phyloP scores from a whole-genome alignment of 2,329 filamentous ascomycete species.

The Ophiostoma himal-ulmi region DNA sequence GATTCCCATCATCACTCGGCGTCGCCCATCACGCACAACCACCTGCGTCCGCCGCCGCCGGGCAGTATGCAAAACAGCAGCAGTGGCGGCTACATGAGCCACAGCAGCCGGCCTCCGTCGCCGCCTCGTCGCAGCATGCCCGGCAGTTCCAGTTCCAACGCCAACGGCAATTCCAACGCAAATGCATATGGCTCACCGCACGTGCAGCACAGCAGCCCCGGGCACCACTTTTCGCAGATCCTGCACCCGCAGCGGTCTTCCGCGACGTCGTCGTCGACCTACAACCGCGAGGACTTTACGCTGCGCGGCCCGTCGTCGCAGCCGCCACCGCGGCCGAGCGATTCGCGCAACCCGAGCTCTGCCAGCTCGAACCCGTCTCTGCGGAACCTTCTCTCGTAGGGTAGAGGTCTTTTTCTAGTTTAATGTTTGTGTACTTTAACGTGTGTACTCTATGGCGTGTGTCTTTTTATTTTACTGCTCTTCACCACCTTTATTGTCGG shows the following conservation, averaged over 20 bases:
- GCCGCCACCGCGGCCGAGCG: conserved; percentile 31
- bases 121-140: conserved; percentile 39
- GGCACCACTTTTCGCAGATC: conserved; percentile 37
- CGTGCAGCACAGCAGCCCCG: conserved; percentile 35
- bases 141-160: conserved; percentile 15
- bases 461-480: neutral
- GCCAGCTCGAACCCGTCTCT: conserved; percentile 73
- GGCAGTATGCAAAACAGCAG: conserved; percentile 23
- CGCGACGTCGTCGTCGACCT: conserved; percentile 29
- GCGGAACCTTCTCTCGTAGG: conserved; percentile 62
- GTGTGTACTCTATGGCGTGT: neutral
- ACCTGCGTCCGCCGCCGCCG: conserved; percentile 25
- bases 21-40: conserved; percentile 24
- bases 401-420: conserved; percentile 3
- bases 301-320: conserved; percentile 26
- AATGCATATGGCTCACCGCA: conserved; percentile 28
- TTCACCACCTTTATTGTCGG: neutral
- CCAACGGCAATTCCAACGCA: too few relatives aligned
- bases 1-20: conserved; percentile 19
- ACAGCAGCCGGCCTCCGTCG: conserved; percentile 45
- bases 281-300: conserved; percentile 26
- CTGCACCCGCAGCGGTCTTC: conserved; percentile 31
- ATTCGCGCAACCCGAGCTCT: conserved; percentile 50
- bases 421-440: neutral
- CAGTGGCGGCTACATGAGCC: conserved; percentile 20